These are phyloP conservation scores for Arthromyces matolae DNA, from an alignment of 768 basidiomycete genomes.

Conservation along the genomic window DNA sequence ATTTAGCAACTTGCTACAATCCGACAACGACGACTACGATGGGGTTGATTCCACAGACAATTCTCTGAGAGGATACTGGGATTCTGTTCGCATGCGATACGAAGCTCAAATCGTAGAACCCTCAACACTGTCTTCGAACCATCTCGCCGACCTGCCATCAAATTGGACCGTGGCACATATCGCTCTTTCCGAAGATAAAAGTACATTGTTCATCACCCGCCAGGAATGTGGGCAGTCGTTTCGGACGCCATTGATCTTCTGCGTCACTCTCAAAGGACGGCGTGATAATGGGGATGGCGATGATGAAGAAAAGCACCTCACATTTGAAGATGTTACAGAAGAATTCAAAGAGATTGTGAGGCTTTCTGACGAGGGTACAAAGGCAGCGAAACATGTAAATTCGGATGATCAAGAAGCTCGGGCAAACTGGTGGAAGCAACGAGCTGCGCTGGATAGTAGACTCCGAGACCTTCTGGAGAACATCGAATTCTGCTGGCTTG, in stretches of 20 bases:
- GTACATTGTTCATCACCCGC: slow-evolving; percentile 79
- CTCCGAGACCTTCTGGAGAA: slow-evolving; percentile 72
- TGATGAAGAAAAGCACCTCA: slow-evolving; percentile 66
- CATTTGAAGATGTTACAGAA: slow-evolving; percentile 65
- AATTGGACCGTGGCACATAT: slow-evolving; percentile 87
- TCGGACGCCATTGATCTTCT: slow-evolving; percentile 71
- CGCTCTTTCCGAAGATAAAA: slow-evolving; percentile 77
- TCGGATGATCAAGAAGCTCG: slow-evolving; percentile 61
- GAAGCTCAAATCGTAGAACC: slow-evolving; percentile 40
- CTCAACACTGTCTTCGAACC: slow-evolving; percentile 37
- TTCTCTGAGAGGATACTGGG: slow-evolving; percentile 60
- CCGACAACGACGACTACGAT: slow-evolving; percentile 40
- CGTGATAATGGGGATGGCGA: slow-evolving; percentile 69
- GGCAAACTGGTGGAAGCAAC: slow-evolving; percentile 82
- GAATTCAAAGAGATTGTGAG: slow-evolving; percentile 80
- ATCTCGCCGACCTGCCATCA: slow-evolving; percentile 49
- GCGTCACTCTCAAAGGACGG: slow-evolving; percentile 81
- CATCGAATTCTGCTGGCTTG: slow-evolving; percentile 95
- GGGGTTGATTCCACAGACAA: slow-evolving; percentile 25
- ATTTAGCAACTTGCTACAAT: slow-evolving; percentile 21
- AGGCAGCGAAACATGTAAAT: slow-evolving; percentile 67
- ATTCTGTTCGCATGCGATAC: slow-evolving; percentile 52
- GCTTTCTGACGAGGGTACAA: slow-evolving; percentile 64
- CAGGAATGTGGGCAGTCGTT: slow-evolving; percentile 50
- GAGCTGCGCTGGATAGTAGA: slow-evolving; percentile 71